Conservation (phyloP, 2,329 filamentous ascomycete genomes). For the Emergomyces africanus region DNA sequence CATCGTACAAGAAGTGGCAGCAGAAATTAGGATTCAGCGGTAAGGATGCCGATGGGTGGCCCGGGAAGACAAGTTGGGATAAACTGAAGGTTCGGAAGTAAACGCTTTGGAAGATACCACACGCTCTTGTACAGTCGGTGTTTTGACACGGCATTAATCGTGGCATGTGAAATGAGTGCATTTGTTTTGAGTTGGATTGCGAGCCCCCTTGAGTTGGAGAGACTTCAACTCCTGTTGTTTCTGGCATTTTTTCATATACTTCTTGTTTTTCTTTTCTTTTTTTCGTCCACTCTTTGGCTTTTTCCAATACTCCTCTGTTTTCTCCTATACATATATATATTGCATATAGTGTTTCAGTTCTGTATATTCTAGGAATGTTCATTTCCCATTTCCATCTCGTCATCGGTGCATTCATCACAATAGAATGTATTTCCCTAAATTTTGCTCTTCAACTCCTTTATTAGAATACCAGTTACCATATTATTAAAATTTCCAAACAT, state of each 20-base stretch:
- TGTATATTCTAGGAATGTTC: not conserved
- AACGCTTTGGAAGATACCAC: not conserved
- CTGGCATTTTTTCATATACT: not conserved
- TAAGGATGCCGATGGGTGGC: conserved; percentile 5
- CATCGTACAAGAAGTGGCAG: conserved; percentile 4
- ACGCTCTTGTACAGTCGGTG: not conserved
- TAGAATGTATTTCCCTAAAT: not conserved
- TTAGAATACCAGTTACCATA: not conserved
- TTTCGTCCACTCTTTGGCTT: not conserved
- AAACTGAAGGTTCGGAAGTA: conserved; percentile 4
- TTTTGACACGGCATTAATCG: not conserved
- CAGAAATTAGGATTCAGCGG: conserved; percentile 1
- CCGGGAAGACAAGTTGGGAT: conserved; percentile 2
- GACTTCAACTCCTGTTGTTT: not conserved
- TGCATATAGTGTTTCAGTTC: not conserved
- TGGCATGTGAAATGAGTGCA: not conserved
- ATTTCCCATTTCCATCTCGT: not conserved
- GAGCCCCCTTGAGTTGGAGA: not conserved
- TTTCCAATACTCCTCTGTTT: not conserved
- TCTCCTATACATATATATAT: not conserved
- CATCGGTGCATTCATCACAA: not conserved
- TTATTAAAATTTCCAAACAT: not conserved
- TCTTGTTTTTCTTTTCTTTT: not conserved
- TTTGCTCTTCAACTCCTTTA: not conserved
- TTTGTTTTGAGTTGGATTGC: not conserved